Percentiles rank a stretch among this genome's conserved stretches.
Conservation (phyloP, 805 yeast genomes). For the Hemisphaericaspora nanyangensis region DNA sequence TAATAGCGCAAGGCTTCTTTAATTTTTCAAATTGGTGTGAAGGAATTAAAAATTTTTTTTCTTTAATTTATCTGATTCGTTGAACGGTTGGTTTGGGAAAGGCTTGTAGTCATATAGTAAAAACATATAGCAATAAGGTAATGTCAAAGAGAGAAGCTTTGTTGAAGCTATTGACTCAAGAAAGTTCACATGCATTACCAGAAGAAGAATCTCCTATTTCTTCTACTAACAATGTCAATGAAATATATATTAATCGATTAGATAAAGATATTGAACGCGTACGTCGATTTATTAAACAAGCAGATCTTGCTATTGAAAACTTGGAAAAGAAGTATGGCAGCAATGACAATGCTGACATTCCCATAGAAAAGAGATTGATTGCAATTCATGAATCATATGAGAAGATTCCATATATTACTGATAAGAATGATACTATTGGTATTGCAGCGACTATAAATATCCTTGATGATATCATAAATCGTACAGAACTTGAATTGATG, state of each 20-base stretch:
- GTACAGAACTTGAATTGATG: neutral
- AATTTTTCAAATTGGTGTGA: too few relatives aligned
- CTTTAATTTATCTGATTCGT: too few relatives aligned
- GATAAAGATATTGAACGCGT: constrained; percentile 17
- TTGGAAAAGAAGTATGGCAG: too few relatives aligned
- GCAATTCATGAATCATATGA: constrained; percentile 17
- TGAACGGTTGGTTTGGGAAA: too few relatives aligned
- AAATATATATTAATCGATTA: constrained; percentile 15
- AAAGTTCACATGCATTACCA: too few relatives aligned
- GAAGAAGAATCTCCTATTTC: too few relatives aligned
- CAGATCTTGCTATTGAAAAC: constrained; percentile 16
- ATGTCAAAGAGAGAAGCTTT: neutral
- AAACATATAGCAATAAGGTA: too few relatives aligned
- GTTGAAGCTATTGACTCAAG: neutral
- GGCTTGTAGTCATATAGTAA: too few relatives aligned
- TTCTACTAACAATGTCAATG: constrained; percentile 9
- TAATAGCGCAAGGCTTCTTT: neutral
- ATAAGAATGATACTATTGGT: constrained; percentile 25
- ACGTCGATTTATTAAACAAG: constrained; percentile 16
- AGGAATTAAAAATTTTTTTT: too few relatives aligned
- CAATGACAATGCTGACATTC: constrained; percentile 1
- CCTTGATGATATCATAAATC: constrained; percentile 4
- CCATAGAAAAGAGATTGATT: constrained; percentile 11
- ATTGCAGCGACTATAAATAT: constrained; percentile 20
- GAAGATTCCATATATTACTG: constrained; percentile 22